Evolutionary conservation across 805 yeast species (phyloP), one percentile per base, ranked within the genome.

Genomic region (Torulaspora quercuum): DNA sequence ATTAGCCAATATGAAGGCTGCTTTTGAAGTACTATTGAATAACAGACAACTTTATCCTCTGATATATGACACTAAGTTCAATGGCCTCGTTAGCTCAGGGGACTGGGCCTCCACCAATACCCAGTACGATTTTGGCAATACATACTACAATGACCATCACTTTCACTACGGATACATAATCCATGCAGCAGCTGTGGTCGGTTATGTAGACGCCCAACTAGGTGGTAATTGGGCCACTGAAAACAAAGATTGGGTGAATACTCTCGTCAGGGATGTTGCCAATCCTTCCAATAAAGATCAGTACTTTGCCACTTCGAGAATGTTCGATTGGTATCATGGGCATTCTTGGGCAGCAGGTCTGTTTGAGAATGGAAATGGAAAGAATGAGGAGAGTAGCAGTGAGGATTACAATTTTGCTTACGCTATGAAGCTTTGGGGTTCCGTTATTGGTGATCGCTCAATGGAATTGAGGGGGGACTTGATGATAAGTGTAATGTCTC

Each of bases 161-260:
- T 86, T 84, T 72, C 94, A 86, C 57, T 86, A 82, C 52, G 92
- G 92, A 7, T 86, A 84, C 59, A 80, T 78, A 48, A 70, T 85
- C 31, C 89, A 84, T 55, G 83, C 94, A 1, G 94, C 94, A 5
- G 88, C 94, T 1, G 66, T 82, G 13, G 73, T 84, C 29, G 89
- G 81, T n/a, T 59, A 75, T 37, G 75, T 80, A 11, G 94, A 85
- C 26, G 25, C 34, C 7, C 35, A 41, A 29, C 34, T 35, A 17
- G 40, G 40, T 13, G 78, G 78, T 7, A 53, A 63, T 1, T 81
- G 83, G 79, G 59, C 69, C 4, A 40, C 45, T 7, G 59, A 55
- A 7, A 69, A 72, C 47, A 70, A 68, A 48, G 72, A 65, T 7
- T 81, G 80, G 77, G 72, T 81, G 27, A 78, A 80, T 47, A 53